Evolutionary conservation across 805 yeast genomes (phyloP).

Genomic region (Pichia paraexigua): DNA sequence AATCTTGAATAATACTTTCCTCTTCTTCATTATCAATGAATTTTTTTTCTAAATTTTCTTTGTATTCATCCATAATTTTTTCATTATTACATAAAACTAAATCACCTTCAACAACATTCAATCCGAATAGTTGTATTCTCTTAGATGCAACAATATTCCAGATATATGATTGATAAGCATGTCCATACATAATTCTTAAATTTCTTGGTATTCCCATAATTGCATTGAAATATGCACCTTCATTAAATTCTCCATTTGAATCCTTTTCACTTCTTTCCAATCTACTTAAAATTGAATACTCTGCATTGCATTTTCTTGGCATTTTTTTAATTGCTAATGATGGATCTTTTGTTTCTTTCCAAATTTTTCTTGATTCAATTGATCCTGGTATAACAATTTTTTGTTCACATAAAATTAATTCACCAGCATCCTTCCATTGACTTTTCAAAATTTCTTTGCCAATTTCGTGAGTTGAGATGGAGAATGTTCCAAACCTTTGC

Average conservation of each 20-base stretch:
- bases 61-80: slow-evolving; percentile 11
- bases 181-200: slow-evolving; percentile 89
- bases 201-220: slow-evolving; percentile 88
- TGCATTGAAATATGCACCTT: slow-evolving; percentile 63
- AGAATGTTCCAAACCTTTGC: slow-evolving; percentile 96
- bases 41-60: slow-evolving; percentile 7
- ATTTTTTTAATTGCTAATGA: slow-evolving; percentile 54
- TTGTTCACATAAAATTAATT: slow-evolving; percentile 76
- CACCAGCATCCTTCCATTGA: slow-evolving; percentile 76
- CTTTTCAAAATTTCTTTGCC: slow-evolving; percentile 66
- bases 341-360: slow-evolving; percentile 72
- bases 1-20: slow-evolving; percentile 64
- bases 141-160: slow-evolving; percentile 87
- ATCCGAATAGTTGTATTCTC: slow-evolving; percentile 65
- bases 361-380: slow-evolving; percentile 68
- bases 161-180: slow-evolving; percentile 92
- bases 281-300: slow-evolving; percentile 57
- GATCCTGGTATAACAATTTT: slow-evolving; percentile 78
- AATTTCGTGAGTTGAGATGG: slow-evolving; percentile 80
- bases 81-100: slow-evolving; percentile 47
- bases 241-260: slow-evolving; percentile 38
- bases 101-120: slow-evolving; percentile 71
- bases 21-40: slow-evolving; percentile 27
- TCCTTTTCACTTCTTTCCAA: slow-evolving; percentile 45
- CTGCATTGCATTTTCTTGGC: slow-evolving; percentile 90